Evolutionary conservation across 257 asterid genomes (phyloP), one percentile per base, ranked within the genome.

Genomic region (Fraxinus cuspidata): DNA sequence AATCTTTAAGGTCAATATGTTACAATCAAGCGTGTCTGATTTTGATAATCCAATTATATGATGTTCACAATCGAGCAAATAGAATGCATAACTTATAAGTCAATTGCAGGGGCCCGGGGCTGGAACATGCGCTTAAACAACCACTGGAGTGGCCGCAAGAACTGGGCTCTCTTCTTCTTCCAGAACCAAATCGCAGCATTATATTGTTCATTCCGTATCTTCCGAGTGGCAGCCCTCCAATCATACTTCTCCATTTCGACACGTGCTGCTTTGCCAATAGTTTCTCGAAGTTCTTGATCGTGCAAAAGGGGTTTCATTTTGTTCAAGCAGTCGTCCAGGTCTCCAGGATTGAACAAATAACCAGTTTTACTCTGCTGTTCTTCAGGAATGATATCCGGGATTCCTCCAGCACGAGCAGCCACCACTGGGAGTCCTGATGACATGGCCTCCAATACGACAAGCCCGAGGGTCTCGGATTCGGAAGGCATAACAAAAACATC

Each of bases 321-420:
- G 83, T 90, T 89, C 86, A 96, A 73, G 88, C 95, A 96, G 85
- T 93, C 99, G 1, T 91, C 93, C 0, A 90, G 85, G n/a, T 96
- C 97, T 10, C 97, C 98, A 1, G 99, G 98, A 58, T 76, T 89
- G 76, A 73, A 92, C 8, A 96, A 88, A 71, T 88, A 96, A 5
- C 99, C 97, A 0, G 88, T 93, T 81, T 87, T 89, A 2, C 99
- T 98, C 67, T 92, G 87, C 70, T 92, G 96, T 8, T 94, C 95
- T 18, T 90, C 89, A 0, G 99, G 94, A n/a, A 96, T 86, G 67
- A 92, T 96, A 63, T 93, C 99, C 1, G 97, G 97, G 79, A 96
- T 92, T 67, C 99, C 98, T 74, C 99, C 98, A 0, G 99, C 99
- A 72, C 97, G 98, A 51, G 96, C 98, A 37, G 98, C 98, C 21